Evolutionary conservation across 805 yeast species (phyloP).

Genomic region (Saturnispora serradocipensis): DNA sequence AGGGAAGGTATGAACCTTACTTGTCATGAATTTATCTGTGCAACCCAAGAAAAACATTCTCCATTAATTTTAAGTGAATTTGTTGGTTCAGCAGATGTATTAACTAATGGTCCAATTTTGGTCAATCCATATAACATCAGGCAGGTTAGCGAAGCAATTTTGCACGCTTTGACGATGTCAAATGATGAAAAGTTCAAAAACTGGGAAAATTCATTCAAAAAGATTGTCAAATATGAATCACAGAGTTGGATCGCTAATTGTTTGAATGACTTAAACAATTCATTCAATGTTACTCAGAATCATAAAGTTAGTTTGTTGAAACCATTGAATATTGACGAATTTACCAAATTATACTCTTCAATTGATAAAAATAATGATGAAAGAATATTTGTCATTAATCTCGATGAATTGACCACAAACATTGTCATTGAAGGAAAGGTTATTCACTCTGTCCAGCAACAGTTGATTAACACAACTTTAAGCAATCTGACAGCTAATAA

Average conservation of each 20-base stretch:
- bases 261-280: conserved; percentile 39
- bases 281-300: conserved; percentile 34
- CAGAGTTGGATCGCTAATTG: conserved; percentile 62
- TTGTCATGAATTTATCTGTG: conserved; percentile 85
- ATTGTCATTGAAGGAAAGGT: conserved; percentile 27
- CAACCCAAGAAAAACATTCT: conserved; percentile 60
- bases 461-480: conserved; percentile 48
- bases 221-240: conserved; percentile 60
- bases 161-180: conserved; percentile 56
- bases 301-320: conserved; percentile 18
- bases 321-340: conserved; percentile 26
- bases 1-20: conserved; percentile 97
- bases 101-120: conserved; percentile 59
- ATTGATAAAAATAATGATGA: conserved; percentile 18
- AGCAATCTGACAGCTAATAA: conserved; percentile 50
- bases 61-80: conserved; percentile 87
- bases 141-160: conserved; percentile 55
- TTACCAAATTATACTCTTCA: conserved; percentile 29
- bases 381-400: conserved; percentile 42
- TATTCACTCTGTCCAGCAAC: conserved; percentile 48
- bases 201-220: conserved; percentile 54
- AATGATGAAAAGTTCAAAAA: conserved; percentile 46
- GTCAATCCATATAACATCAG: conserved; percentile 88
- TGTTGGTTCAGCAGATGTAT: conserved; percentile 83
- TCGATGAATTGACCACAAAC: conserved; percentile 36